A percentile compares a stretch with the other conserved stretches of the same genome.
phyloP scores from a whole-genome alignment of 768 basidiomycete species.

The Trametes gibbosa region DNA sequence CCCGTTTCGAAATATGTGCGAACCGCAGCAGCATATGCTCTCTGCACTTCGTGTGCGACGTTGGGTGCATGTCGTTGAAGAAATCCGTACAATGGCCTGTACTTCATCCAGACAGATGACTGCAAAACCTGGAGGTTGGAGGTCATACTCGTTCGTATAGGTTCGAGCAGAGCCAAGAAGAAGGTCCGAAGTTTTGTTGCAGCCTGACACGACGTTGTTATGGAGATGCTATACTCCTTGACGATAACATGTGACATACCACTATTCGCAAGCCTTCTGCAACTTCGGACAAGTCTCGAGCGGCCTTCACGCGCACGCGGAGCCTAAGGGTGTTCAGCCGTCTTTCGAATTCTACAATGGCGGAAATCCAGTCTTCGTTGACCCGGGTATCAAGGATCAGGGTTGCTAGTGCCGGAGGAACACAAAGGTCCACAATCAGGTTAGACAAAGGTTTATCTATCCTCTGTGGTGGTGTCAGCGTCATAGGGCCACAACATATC shows the following conservation, averaged over 20 bases:
- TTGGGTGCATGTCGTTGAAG: constrained; percentile 77
- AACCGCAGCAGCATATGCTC: constrained; percentile 79
- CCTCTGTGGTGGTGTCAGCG: constrained; percentile 47
- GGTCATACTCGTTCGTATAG: constrained; percentile 78
- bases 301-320: constrained; percentile 82
- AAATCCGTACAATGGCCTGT: constrained; percentile 78
- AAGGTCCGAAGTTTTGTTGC: constrained; percentile 86
- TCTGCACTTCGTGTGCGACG: constrained; percentile 84
- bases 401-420: constrained; percentile 76
- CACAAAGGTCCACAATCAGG: constrained; percentile 74
- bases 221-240: too few relatives aligned
- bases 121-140: constrained; percentile 95
- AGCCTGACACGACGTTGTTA: constrained; percentile 48
- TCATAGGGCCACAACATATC: neutral
- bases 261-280: constrained; percentile 86
- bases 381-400: constrained; percentile 83
- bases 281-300: constrained; percentile 78
- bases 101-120: constrained; percentile 81
- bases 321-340: constrained; percentile 65
- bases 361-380: constrained; percentile 83
- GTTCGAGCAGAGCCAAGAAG: constrained; percentile 79
- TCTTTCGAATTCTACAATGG: constrained; percentile 78
- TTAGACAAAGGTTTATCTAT: constrained; percentile 86
- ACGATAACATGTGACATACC: constrained; percentile 44
- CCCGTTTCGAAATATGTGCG: constrained; percentile 95